Base-by-base conservation (phyloP, 495 filamentous ascomycete species). In the Penicillium macrosclerotiorum region DNA sequence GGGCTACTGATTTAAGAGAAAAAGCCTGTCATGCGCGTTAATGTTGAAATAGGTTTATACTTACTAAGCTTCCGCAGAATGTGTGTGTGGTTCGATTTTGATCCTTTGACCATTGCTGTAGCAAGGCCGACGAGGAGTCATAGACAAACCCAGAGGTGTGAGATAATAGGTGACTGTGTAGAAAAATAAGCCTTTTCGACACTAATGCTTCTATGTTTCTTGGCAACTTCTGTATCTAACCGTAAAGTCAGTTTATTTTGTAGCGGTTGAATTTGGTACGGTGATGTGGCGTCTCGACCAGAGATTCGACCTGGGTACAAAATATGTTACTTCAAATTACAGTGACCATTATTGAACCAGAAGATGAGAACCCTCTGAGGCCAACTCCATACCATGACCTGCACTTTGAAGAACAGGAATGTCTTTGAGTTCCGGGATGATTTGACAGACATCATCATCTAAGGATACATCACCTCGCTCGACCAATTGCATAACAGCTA, bases 401-500 rank as follows among this genome's bases (percentile, higher is more conserved):
- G 22, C 40, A 9, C 18, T 16, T 25, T 22, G 12, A 2, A 51
- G 22, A 13, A 51, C 32, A 5, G 38, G 19, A n/a, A 45, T 34
- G 13, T 20, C 22, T 38, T 13, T 37, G 8, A 51, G 47, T 26
- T 70, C 65, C 0, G 72, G 68, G 2, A 67, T 38, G 12, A 59
- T 38, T 0, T 24, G 7, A 7, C 55, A 44, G 0, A 71, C 44
- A 42, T 72, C 64, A 16, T 62, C 55, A 22, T 71, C 67, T 6
- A 80, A 48, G 5, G 50, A 42, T 5, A 79, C 18, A 1, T 57
- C 52, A 2, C 63, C 65, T 13, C 63, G 55, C 22, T 76, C 71
- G 3, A 79, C 65, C 33, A 69, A 62, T 49, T 75, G 68, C 23
- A 79, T 52, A 2, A 58, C 65, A 7, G 69, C 62, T 17, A 80